Evolutionary conservation across 139 green algal genomes (phyloP).

Genomic region (Coelastrella sp.): DNA sequence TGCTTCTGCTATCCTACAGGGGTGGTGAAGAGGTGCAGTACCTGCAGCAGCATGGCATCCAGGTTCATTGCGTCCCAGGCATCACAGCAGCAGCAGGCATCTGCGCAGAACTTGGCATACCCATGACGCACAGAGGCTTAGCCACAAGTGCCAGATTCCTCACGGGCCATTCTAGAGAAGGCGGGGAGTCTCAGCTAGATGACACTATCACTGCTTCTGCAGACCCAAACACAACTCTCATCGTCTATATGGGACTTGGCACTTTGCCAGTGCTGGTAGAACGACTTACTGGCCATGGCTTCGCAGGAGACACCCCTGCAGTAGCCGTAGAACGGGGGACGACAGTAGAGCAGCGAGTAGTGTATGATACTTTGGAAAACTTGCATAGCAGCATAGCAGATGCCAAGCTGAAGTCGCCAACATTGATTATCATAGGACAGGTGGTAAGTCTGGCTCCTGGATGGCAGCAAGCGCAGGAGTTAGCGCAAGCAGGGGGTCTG

Average conservation of each 20-base stretch:
- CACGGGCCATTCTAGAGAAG: conserved; percentile 92
- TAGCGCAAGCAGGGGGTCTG: neutral
- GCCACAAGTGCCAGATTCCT: conserved; percentile 92
- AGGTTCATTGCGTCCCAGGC: conserved; percentile 91
- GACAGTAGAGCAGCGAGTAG: conserved; percentile 83
- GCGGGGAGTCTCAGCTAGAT: conserved; percentile 75
- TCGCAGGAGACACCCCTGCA: conserved; percentile 79
- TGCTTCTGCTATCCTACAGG: conserved; percentile 47
- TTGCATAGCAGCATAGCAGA: conserved; percentile 56
- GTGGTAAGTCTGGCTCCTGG: conserved; percentile 67
- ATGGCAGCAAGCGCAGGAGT: conserved; percentile 41
- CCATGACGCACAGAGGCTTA: conserved; percentile 95
- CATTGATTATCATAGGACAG: conserved; percentile 93
- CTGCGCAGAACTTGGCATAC: conserved; percentile 88
- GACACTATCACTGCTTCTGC: conserved; percentile 57
- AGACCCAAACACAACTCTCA: conserved; percentile 93
- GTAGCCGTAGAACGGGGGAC: conserved; percentile 97
- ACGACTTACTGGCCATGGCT: conserved; percentile 73
- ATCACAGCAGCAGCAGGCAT: conserved; percentile 84
- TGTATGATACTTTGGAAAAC: conserved; percentile 76
- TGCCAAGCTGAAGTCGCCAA: conserved; percentile 86
- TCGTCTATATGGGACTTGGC: conserved; percentile 99
- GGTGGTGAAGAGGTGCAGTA: conserved; percentile 95
- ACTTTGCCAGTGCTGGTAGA: conserved; percentile 84
- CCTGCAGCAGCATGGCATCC: conserved; percentile 82